These are phyloP conservation scores for Rhodosporidiobolus sp. DNA, from an alignment of 768 basidiomycete species.

Conservation along the genomic window DNA sequence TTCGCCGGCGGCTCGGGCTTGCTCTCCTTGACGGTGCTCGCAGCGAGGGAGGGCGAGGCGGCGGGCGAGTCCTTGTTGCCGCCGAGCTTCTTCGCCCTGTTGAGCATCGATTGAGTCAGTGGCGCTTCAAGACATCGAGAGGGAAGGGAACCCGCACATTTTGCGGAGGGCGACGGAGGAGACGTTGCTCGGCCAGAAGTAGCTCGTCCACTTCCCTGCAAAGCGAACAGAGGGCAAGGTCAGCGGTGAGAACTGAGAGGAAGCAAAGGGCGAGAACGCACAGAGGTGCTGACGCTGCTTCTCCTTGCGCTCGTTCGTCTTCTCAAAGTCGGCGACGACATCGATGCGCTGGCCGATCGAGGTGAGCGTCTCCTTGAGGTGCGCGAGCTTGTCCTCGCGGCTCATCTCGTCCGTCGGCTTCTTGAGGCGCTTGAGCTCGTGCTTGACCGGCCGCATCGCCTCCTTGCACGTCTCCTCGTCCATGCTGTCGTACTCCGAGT, in stretches of 20 bases:
- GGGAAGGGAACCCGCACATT: slow-evolving; percentile 10
- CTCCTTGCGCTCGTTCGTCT: slow-evolving; percentile 10
- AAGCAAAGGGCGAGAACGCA: background rate
- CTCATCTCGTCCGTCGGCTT: slow-evolving; percentile 87
- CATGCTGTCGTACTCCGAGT: slow-evolving; percentile 57
- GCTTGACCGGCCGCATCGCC: slow-evolving; percentile 91
- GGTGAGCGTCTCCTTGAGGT: slow-evolving; percentile 89
- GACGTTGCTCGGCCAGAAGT: slow-evolving; percentile 34
- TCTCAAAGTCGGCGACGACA: slow-evolving; percentile 52
- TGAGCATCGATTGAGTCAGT: background rate
- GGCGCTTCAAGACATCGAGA: no score
- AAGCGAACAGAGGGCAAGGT: background rate
- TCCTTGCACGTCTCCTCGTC: slow-evolving; percentile 63
- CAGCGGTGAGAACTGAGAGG: background rate
- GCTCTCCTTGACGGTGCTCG: no score
- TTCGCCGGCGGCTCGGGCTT: slow-evolving; percentile 9
- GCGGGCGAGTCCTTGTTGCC: slow-evolving; percentile 19
- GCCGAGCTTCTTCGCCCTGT: slow-evolving; percentile 12
- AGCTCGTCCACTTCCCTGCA: slow-evolving; percentile 37
- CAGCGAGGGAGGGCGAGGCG: background rate
- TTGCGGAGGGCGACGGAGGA: slow-evolving; percentile 16
- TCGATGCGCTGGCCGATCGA: slow-evolving; percentile 93
- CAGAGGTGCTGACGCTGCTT: slow-evolving; percentile 43
- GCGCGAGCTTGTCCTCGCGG: slow-evolving; percentile 91
- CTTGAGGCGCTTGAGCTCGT: slow-evolving; percentile 94